These are phyloP conservation scores for Cryptosporidium canis DNA, from an alignment of 169 alveolate genomes.

Conservation along the genomic window DNA sequence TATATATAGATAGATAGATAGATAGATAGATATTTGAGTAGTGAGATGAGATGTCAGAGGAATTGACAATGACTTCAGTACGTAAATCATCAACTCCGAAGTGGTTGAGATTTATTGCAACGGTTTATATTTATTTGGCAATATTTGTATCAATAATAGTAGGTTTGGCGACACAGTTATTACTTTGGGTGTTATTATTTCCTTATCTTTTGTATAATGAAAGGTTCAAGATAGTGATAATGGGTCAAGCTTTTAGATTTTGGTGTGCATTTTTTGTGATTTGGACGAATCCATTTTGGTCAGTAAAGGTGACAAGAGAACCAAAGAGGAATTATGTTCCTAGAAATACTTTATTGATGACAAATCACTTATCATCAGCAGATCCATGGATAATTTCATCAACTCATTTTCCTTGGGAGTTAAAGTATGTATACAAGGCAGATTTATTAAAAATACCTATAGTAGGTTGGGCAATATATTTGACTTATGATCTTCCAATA, in stretches of 20 bases:
- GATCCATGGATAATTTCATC: slow-evolving; percentile 82
- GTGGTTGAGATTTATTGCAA: slow-evolving; percentile 20
- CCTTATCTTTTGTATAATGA: slow-evolving; percentile 55
- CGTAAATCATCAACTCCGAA: slow-evolving; percentile 35
- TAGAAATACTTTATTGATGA: slow-evolving; percentile 74
- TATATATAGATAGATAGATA: not conserved
- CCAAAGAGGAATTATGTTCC: slow-evolving; percentile 70
- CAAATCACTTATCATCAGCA: slow-evolving; percentile 76
- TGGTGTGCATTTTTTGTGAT: slow-evolving; percentile 45
- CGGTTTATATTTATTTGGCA: slow-evolving; percentile 24
- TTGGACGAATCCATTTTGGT: slow-evolving; percentile 80
- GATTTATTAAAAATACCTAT: slow-evolving; percentile 78
- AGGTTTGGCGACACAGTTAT: slow-evolving; percentile 33
- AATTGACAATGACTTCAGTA: not conserved
- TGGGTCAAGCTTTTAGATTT: slow-evolving; percentile 60
- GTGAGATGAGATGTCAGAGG: slow-evolving; percentile 17
- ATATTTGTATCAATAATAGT: slow-evolving; percentile 12
- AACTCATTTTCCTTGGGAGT: slow-evolving; percentile 72
- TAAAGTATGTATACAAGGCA: slow-evolving; percentile 78
- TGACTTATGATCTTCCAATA: slow-evolving; percentile 76
- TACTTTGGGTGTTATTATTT: slow-evolving; percentile 40
- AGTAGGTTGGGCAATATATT: slow-evolving; percentile 75
- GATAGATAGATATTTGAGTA: no score
- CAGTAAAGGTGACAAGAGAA: slow-evolving; percentile 58
- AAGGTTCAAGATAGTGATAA: slow-evolving; percentile 17